phyloP scores from a whole-genome alignment of 2,329 filamentous ascomycete genomes.

The Fusarium falciforme region DNA sequence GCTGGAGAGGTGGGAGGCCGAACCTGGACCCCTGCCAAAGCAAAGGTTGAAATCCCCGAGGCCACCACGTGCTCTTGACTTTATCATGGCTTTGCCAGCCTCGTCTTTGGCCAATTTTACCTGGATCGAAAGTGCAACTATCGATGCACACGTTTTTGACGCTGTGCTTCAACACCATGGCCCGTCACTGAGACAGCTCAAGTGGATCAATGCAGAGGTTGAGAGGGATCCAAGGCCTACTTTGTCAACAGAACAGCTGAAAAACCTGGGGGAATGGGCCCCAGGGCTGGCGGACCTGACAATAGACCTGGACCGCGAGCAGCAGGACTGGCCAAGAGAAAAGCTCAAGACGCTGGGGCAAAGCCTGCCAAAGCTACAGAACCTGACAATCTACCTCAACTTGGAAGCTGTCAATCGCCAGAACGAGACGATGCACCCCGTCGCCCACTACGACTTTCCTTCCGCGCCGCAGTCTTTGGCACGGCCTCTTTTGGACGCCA shows the following conservation, averaged over 20 bases:
- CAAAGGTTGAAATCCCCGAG: neutral
- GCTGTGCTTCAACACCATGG: constrained; percentile 13
- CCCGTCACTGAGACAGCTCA: neutral
- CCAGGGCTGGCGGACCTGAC: neutral
- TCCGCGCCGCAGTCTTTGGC: neutral
- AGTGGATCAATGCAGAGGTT: constrained; percentile 19
- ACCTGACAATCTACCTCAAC: constrained; percentile 8
- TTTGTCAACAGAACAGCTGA: neutral
- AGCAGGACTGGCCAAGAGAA: neutral
- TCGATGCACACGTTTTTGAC: neutral
- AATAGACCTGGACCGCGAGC: constrained; percentile 1
- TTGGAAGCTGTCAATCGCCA: neutral
- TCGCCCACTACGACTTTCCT: neutral
- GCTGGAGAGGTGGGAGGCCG: neutral
- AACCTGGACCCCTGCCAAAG: neutral
- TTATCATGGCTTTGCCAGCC: neutral
- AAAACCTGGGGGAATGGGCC: neutral
- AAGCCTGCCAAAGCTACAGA: neutral
- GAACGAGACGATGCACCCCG: neutral
- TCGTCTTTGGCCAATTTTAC: neutral
- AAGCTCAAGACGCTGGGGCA: neutral
- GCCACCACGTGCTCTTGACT: neutral
- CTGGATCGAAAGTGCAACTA: constrained; percentile 5
- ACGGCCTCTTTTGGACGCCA: neutral
- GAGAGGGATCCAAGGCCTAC: neutral